Conservation (phyloP, 148 eudicot genomes). For the Pharnaceum exiguum region DNA sequence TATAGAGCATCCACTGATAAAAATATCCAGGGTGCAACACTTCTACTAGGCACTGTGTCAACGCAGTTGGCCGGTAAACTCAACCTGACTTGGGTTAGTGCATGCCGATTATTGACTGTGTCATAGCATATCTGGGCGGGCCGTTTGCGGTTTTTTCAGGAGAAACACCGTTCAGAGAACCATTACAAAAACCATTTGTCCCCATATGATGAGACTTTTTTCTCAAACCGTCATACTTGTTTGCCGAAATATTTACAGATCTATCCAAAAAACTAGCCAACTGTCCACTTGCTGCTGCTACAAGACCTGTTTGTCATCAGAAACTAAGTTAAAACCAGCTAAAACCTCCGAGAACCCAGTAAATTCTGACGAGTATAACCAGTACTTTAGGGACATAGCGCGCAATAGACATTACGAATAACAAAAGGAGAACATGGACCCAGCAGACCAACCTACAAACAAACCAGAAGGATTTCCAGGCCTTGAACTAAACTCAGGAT, state of each 20-base stretch:
- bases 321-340: neutral
- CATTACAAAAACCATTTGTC: conserved; percentile 11
- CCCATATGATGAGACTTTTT: too few relatives aligned
- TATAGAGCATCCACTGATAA: too few relatives aligned
- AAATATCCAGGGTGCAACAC: too few relatives aligned
- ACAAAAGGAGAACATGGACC: neutral
- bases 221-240: too few relatives aligned
- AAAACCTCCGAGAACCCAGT: too few relatives aligned
- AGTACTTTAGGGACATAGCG: neutral
- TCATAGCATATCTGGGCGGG: conserved; percentile 13
- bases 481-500: conserved; percentile 93
- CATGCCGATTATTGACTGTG: conserved; percentile 11
- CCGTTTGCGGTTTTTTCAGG: too few relatives aligned
- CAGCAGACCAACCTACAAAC: conserved; percentile 55
- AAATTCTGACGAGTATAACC: too few relatives aligned
- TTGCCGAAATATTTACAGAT: neutral
- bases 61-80: too few relatives aligned
- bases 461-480: conserved; percentile 92
- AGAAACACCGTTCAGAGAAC: conserved; percentile 6
- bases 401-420: neutral
- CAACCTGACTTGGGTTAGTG: too few relatives aligned
- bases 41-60: too few relatives aligned
- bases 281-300: conserved; percentile 83
- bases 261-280: conserved; percentile 46
- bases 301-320: conserved; percentile 48